These are phyloP conservation scores for Basipetospora chlamydospora DNA, from an alignment of 2,329 filamentous ascomycete species.

Conservation along the genomic window DNA sequence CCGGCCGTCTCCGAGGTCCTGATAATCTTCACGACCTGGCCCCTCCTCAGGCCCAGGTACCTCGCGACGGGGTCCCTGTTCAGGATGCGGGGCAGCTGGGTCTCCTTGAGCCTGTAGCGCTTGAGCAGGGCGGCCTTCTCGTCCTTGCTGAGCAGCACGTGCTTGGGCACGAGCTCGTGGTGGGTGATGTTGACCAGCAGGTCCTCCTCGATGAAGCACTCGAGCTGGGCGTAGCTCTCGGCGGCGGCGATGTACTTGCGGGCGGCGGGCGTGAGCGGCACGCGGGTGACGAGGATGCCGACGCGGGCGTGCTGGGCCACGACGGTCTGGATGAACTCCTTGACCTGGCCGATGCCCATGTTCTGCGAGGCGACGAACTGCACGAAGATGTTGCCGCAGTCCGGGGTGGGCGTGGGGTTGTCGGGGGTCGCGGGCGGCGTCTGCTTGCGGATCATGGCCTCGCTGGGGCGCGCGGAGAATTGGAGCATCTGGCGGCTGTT, in stretches of 20 bases:
- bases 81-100: constrained; percentile 84
- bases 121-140: constrained; percentile 79
- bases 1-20: constrained; percentile 89
- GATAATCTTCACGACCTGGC: constrained; percentile 97
- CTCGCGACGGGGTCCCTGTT: constrained; percentile 82
- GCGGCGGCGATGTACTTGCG: constrained; percentile 74
- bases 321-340: constrained; percentile 73
- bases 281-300: constrained; percentile 78
- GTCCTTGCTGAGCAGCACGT: constrained; percentile 76
- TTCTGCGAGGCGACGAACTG: constrained; percentile 73
- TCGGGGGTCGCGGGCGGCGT: constrained; percentile 53
- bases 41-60: constrained; percentile 79
- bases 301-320: constrained; percentile 69
- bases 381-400: constrained; percentile 81
- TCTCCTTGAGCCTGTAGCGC: constrained; percentile 92
- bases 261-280: constrained; percentile 70
- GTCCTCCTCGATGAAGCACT: constrained; percentile 93
- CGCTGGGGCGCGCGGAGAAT: constrained; percentile 75
- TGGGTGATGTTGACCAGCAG: constrained; percentile 95
- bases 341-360: constrained; percentile 86
- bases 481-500: constrained; percentile 66
- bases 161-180: constrained; percentile 90
- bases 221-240: constrained; percentile 63
- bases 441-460: constrained; percentile 73
- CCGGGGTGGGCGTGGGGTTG: constrained; percentile 55